A percentile compares a stretch with the other conserved stretches of the same genome.
Conservation (phyloP, 2,329 filamentous ascomycete species). For the Penicillium sp. region DNA sequence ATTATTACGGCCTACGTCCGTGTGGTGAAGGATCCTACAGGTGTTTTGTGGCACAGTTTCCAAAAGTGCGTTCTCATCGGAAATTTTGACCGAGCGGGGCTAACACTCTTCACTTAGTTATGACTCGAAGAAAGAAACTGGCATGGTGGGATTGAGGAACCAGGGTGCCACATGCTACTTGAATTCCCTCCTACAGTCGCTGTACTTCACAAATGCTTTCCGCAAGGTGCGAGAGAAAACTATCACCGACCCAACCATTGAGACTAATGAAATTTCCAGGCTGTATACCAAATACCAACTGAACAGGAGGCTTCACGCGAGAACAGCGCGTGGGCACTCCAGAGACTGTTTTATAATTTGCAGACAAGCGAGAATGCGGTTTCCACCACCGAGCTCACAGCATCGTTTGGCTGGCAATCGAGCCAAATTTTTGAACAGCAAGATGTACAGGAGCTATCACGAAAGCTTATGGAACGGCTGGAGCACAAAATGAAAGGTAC, state of each 20-base stretch:
- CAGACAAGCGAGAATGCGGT: constrained; percentile 83
- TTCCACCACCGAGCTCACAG: constrained; percentile 85
- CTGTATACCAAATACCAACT: constrained; percentile 95
- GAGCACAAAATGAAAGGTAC: constrained; percentile 99
- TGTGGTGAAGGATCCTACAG: constrained; percentile 49
- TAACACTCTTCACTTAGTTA: constrained; percentile 56
- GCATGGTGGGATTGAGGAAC: constrained; percentile 93
- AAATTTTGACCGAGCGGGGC: neutral
- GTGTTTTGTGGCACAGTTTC: constrained; percentile 49
- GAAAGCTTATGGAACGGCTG: constrained; percentile 95
- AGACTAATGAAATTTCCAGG: constrained; percentile 49
- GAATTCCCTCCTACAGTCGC: constrained; percentile 76
- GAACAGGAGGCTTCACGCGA: constrained; percentile 72
- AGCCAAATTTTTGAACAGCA: constrained; percentile 98
- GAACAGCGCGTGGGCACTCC: constrained; percentile 90
- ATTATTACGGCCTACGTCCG: constrained; percentile 48
- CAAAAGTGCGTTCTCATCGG: constrained; percentile 35
- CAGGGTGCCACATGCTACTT: constrained; percentile 91
- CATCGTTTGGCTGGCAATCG: constrained; percentile 97
- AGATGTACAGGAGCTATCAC: constrained; percentile 93
- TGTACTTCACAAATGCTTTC: constrained; percentile 89
- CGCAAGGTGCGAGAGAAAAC: constrained; percentile 62
- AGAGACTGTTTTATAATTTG: constrained; percentile 89
- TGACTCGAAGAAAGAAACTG: constrained; percentile 98
- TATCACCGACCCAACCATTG: neutral